Percentiles rank a stretch among this genome's conserved stretches.
Conservation (phyloP, 495 filamentous ascomycete genomes). For the Ramalina intermedia region DNA sequence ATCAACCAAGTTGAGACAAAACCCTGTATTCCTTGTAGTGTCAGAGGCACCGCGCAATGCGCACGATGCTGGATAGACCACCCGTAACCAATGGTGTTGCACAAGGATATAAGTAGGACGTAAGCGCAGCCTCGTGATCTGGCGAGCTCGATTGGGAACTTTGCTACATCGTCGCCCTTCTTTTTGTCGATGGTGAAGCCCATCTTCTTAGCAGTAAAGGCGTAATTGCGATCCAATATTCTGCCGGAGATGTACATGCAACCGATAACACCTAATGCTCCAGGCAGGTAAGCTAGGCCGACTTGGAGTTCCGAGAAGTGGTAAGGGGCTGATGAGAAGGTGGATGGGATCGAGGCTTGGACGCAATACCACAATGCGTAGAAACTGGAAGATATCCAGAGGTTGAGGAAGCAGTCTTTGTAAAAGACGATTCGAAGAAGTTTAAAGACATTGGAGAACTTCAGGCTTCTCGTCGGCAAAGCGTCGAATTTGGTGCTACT, state of each 20-base stretch:
- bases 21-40: constrained; percentile 35
- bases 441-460: constrained; percentile 19
- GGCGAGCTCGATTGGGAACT: constrained; percentile 52
- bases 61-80: constrained; percentile 38
- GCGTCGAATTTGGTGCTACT: background rate
- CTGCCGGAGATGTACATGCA: constrained; percentile 82
- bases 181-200: constrained; percentile 23
- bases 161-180: constrained; percentile 34
- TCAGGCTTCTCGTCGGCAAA: constrained; percentile 6
- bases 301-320: constrained; percentile 22
- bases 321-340: constrained; percentile 18
- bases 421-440: constrained; percentile 36
- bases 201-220: constrained; percentile 21
- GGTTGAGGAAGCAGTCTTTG: constrained; percentile 36
- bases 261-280: constrained; percentile 47
- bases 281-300: constrained; percentile 27
- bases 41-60: constrained; percentile 34
- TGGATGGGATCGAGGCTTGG: constrained; percentile 20
- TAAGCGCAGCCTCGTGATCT: constrained; percentile 23
- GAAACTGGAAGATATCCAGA: constrained; percentile 28
- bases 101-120: constrained; percentile 8
- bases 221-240: constrained; percentile 42
- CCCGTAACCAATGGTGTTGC: constrained; percentile 36
- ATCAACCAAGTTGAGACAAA: background rate
- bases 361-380: constrained; percentile 28